phyloP scores from a whole-genome alignment of 2,329 filamentous ascomycete species.

The Onygenales sp. region DNA sequence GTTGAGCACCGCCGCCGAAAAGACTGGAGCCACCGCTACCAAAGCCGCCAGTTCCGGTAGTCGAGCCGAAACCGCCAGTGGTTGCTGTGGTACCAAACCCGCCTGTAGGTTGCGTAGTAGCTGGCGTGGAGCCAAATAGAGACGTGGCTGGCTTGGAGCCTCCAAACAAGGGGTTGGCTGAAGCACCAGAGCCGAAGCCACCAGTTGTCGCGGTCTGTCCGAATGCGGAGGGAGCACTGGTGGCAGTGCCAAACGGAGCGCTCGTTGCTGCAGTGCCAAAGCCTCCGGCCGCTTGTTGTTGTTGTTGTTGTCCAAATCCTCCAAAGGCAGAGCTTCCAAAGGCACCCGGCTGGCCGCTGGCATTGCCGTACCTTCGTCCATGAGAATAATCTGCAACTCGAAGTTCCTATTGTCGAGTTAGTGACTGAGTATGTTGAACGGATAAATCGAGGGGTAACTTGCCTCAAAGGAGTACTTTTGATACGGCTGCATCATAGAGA shows the following conservation, averaged over 20 bases:
- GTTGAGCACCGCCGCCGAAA: slow-evolving; percentile 26
- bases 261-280: slow-evolving; percentile 35
- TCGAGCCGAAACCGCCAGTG: slow-evolving; percentile 25
- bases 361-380: slow-evolving; percentile 74
- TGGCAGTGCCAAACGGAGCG: slow-evolving; percentile 30
- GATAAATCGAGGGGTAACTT: slow-evolving; percentile 5
- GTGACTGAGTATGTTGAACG: not conserved
- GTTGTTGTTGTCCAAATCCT: slow-evolving; percentile 36
- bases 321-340: slow-evolving; percentile 61
- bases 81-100: slow-evolving; percentile 30
- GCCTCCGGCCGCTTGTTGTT: slow-evolving; percentile 24
- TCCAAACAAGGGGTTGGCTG: slow-evolving; percentile 34
- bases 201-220: slow-evolving; percentile 33
- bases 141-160: slow-evolving; percentile 32
- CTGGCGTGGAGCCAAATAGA: slow-evolving; percentile 23
- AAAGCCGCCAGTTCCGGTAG: slow-evolving; percentile 14
- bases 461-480: slow-evolving; percentile 80
- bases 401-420: slow-evolving; percentile 46
- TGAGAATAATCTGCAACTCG: slow-evolving; percentile 80
- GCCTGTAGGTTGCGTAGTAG: slow-evolving; percentile 23
- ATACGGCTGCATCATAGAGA: slow-evolving; percentile 40
- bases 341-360: slow-evolving; percentile 67
- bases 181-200: slow-evolving; percentile 25
- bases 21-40: slow-evolving; percentile 17
- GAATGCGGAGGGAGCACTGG: slow-evolving; percentile 33